Evolutionary conservation across 2,329 filamentous ascomycete genomes (phyloP).

Genomic region (Ophiostoma sp.): DNA sequence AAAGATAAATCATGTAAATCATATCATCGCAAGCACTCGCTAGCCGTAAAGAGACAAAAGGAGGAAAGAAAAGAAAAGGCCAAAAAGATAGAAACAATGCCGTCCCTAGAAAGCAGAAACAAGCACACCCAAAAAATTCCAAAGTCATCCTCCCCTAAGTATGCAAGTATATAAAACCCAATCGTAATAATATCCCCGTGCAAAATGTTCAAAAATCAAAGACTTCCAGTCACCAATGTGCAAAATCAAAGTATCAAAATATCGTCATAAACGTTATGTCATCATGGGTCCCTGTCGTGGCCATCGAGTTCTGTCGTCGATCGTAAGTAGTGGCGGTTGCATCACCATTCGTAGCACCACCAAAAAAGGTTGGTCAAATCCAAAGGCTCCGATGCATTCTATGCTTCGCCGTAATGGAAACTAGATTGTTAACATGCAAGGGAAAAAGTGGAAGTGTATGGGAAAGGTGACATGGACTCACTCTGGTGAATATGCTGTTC

Average conservation of each 20-base stretch:
- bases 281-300: not conserved
- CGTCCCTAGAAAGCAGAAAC: not conserved
- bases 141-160: not conserved
- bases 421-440: not conserved
- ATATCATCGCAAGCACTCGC: not conserved
- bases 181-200: not conserved
- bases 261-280: not conserved
- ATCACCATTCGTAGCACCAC: not conserved
- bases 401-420: slow-evolving; percentile 27
- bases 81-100: not conserved
- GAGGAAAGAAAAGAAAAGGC: not conserved
- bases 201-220: not conserved
- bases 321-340: not conserved
- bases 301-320: not conserved
- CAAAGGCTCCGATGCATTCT: not conserved
- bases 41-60: not conserved
- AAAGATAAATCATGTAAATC: not conserved
- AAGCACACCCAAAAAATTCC: not conserved
- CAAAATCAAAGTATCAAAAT: not conserved
- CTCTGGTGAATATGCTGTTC: slow-evolving; percentile 46
- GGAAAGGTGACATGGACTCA: slow-evolving; percentile 36
- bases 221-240: not conserved
- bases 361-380: not conserved
- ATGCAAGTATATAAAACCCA: not conserved
- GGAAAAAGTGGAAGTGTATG: no score